Base-by-base conservation (phyloP, 2,329 filamentous ascomycete genomes). In the Ophiostoma ips region DNA sequence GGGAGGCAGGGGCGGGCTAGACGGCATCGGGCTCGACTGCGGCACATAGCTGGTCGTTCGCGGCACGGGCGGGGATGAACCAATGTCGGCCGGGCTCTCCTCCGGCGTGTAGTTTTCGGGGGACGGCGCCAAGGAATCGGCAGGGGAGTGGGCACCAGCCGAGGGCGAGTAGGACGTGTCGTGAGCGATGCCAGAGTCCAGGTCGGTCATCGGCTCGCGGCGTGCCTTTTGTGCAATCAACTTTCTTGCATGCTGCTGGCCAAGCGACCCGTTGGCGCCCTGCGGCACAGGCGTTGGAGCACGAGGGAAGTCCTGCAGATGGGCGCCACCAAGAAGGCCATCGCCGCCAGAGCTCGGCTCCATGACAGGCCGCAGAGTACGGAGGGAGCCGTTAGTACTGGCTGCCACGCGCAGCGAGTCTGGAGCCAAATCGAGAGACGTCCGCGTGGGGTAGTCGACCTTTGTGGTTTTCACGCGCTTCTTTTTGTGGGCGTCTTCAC, bases 331-430 rank as follows among this genome's bases (percentile, higher is more conserved):
- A 4, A 68, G 61, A 4, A 64, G 62, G 4, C 53, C 38, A 9
- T 49, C 53, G 10, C 53, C 54, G 16, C 72, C 66, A 5, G 53
- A 16, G 13, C n/a, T 46, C 46, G 3, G 40, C 24, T 67, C 71
- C 21, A 73, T 71, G 51, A 86, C 74, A 4, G 90, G 90, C 41
- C 88, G 78, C 63, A 95, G 84, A 45, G 82, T 83, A 40, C 90
- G 84, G 52, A 96, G 73, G 5, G 89, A 95, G 38, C 87, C 87
- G 41, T 89, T 84, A 15, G 86, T 94, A 62, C 87, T 94, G 44
- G 90, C 90, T 53, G 86, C 83, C n/a, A 95, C 87, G 46, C 89
- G 78, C 24, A 96, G 71, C 3, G 87, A 94, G 46, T 92, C 87
- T 10, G 81, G 77, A 30, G 80, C 81, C 36, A 77, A 74, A 48